Percentiles rank a stretch among this genome's conserved stretches.
Evolutionary conservation across 2,329 filamentous ascomycete species (phyloP).

Genomic region (Stagonosporopsis cucurbitacearum): DNA sequence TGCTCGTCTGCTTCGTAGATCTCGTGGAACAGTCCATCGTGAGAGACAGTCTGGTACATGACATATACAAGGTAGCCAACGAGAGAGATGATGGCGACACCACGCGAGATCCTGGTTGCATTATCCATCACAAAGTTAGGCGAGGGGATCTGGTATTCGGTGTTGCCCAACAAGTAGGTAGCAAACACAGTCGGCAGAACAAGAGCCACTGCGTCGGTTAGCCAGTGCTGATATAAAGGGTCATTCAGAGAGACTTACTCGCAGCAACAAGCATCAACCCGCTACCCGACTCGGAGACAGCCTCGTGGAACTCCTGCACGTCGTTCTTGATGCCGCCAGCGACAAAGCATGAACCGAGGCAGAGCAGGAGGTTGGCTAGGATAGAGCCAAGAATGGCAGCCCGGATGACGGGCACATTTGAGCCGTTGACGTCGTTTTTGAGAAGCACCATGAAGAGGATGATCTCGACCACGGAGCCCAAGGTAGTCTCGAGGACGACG

Average conservation of each 20-base stretch:
- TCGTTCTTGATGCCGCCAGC: conserved; percentile 73
- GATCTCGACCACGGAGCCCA: conserved; percentile 81
- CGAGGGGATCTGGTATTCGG: conserved; percentile 47
- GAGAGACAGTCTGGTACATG: conserved; percentile 76
- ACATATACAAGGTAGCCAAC: conserved; percentile 67
- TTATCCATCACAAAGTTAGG: conserved; percentile 63
- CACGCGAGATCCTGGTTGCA: conserved; percentile 71
- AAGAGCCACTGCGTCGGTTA: conserved; percentile 51
- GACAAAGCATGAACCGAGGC: conserved; percentile 81
- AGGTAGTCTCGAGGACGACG: conserved; percentile 63
- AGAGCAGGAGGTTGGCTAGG: conserved; percentile 80
- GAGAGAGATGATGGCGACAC: conserved; percentile 73
- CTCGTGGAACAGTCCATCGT: conserved; percentile 78
- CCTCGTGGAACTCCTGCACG: conserved; percentile 74
- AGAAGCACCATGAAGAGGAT: conserved; percentile 82
- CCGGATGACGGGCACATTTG: conserved; percentile 73
- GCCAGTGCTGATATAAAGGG: background rate
- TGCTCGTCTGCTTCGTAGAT: conserved; percentile 75
- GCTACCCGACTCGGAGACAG: conserved; percentile 79
- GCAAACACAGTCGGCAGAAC: conserved; percentile 62
- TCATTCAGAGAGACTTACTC: conserved; percentile 49
- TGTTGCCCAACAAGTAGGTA: conserved; percentile 45
- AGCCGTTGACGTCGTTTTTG: conserved; percentile 50
- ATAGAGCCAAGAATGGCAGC: conserved; percentile 85
- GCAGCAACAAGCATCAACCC: conserved; percentile 79